Conservation (phyloP, 2,329 filamentous ascomycete genomes). For the Stemphylium beticola region DNA sequence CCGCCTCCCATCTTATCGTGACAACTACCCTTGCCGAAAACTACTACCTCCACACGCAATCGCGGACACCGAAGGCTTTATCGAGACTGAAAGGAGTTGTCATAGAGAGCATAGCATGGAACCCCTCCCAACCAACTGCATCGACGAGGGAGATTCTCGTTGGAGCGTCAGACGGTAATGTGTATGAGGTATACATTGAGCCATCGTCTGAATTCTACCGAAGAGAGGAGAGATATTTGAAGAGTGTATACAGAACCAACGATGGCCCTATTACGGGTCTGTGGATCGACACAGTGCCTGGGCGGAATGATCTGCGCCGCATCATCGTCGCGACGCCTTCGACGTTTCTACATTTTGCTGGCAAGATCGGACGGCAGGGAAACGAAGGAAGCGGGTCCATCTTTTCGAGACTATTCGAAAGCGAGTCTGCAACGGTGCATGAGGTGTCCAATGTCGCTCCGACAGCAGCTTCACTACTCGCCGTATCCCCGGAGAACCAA, state of each 20-base stretch:
- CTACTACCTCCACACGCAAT: constrained; percentile 97
- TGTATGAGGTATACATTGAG: constrained; percentile 96
- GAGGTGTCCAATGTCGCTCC: constrained; percentile 69
- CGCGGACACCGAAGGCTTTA: constrained; percentile 82
- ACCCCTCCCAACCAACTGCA: constrained; percentile 87
- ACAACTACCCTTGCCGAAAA: constrained; percentile 93
- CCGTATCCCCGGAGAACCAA: constrained; percentile 74
- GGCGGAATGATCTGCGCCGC: constrained; percentile 73
- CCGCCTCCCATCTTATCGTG: constrained; percentile 90
- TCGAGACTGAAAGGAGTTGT: constrained; percentile 82
- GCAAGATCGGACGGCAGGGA: constrained; percentile 73
- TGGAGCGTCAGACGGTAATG: constrained; percentile 88
- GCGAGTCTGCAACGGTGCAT: constrained; percentile 78
- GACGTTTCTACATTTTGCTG: constrained; percentile 79
- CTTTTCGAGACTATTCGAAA: constrained; percentile 86
- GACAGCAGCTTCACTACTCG: constrained; percentile 69
- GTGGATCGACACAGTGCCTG: constrained; percentile 77
- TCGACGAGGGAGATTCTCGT: constrained; percentile 94
- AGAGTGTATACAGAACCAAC: constrained; percentile 78
- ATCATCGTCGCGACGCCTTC: constrained; percentile 81
- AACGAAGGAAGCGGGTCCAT: constrained; percentile 83
- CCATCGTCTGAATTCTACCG: constrained; percentile 93
- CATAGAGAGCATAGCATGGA: constrained; percentile 94
- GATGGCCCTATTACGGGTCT: constrained; percentile 86
- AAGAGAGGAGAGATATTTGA: constrained; percentile 90